Base-by-base conservation (phyloP, 1,139 yeast genomes). In the Eremothecium sinecaudum region DNA sequence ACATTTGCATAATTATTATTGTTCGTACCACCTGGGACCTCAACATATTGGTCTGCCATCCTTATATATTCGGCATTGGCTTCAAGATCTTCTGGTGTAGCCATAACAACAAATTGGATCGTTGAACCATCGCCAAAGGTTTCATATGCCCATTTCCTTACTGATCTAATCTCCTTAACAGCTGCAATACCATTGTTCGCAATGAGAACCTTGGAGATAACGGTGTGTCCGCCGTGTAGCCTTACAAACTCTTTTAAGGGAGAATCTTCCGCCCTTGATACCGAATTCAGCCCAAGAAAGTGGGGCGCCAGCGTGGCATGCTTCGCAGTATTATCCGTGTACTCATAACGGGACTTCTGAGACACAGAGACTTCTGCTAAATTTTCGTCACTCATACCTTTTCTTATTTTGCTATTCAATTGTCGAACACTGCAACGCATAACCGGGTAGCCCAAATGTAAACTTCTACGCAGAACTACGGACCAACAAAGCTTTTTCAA, bases 121-220 rank as follows among this genome's bases (percentile, higher is more conserved):
- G 94, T 87, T 56, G 82, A 73, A 62, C 90, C 97, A 55, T 92
- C 79, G 44, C 95, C 95, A 66, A 90, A 90, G 18, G 96, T 86
- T 62, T 90, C 97, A 62, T 90, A 92, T 28, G 97, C 90, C 98
- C 98, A 92, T 69, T 87, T 87, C 63, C 98, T 76, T 33, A 90
- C 86, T 9, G 95, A 83, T 53, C 99, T 75, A 58, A 92, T 92
- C 65, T 90, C 97, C 62, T 90, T 90, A 42, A 90, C 98, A 36
- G 99, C 99, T 25, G 94, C 98, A 59, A 90, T 92, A 73, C 99
- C 99, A 59, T 90, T 90, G 62, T 90, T 90, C 40, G 98, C 97
- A 55, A 90, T 90, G 50, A 90, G 72, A 31, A 90, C 79, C 48
- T 78, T 79, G 40, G 80, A 72, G 55, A 92, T 84, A 34, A 92